Evolutionary conservation across 176 grass and related monocot genomes (phyloP).

Genomic region (Guadua angustifolia): DNA sequence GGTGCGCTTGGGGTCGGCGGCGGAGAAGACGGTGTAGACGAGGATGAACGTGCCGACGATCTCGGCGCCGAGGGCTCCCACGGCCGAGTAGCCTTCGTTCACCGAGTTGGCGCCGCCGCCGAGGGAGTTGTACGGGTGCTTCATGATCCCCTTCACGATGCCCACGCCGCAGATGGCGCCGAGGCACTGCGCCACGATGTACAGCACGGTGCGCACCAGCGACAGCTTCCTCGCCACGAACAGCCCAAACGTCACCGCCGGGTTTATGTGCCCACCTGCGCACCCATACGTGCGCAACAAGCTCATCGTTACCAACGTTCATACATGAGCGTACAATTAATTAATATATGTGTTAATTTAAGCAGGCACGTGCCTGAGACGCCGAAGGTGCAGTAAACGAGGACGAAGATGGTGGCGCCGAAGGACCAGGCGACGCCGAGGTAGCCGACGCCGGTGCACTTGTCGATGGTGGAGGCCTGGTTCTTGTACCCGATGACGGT

Average conservation of each 20-base stretch:
- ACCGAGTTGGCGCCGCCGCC: slow-evolving; percentile 80
- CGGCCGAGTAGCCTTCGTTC: slow-evolving; percentile 36
- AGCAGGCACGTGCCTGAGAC: slow-evolving; percentile 49
- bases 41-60: slow-evolving; percentile 84
- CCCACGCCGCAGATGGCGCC: slow-evolving; percentile 79
- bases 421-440: slow-evolving; percentile 89
- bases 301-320: neutral
- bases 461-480: slow-evolving; percentile 29
- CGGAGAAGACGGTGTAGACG: slow-evolving; percentile 79
- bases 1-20: slow-evolving; percentile 72
- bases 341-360: no score
- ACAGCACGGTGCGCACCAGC: slow-evolving; percentile 58
- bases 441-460: slow-evolving; percentile 65
- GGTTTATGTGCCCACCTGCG: slow-evolving; percentile 84
- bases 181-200: slow-evolving; percentile 81
- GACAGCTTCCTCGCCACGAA: slow-evolving; percentile 74
- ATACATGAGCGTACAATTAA: neutral
- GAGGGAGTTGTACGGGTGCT: slow-evolving; percentile 39
- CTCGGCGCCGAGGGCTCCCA: slow-evolving; percentile 61
- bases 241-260: slow-evolving; percentile 78
- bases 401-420: slow-evolving; percentile 85
- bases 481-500: slow-evolving; percentile 87
- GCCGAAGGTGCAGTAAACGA: slow-evolving; percentile 81
- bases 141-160: slow-evolving; percentile 76
- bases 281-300: neutral